phyloP scores from a whole-genome alignment of 2,329 filamentous ascomycete species.

The Xylariaceae sp. region DNA sequence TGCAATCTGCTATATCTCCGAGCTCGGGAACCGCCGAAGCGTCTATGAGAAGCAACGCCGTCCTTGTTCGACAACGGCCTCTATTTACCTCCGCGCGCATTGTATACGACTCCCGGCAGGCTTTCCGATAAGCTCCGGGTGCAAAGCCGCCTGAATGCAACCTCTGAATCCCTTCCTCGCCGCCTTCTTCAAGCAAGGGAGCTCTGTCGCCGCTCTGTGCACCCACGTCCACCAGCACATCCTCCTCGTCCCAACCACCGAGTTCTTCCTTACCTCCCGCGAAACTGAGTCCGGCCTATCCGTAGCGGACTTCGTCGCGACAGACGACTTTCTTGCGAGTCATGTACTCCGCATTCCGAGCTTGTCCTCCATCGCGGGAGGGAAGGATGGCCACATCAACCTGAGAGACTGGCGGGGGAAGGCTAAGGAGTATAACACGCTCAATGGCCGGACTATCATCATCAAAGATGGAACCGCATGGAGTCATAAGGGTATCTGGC shows the following conservation, averaged over 20 bases:
- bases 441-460: slow-evolving; percentile 88
- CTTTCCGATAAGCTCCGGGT: background rate
- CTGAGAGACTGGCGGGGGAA: slow-evolving; percentile 85
- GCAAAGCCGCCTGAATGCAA: slow-evolving; percentile 70
- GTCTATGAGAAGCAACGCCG: slow-evolving; percentile 5
- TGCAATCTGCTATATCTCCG: slow-evolving; percentile 1
- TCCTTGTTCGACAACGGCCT: background rate
- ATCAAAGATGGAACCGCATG: slow-evolving; percentile 91
- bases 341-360: slow-evolving; percentile 84
- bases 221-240: slow-evolving; percentile 86
- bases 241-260: slow-evolving; percentile 87
- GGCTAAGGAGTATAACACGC: slow-evolving; percentile 86
- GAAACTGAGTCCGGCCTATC: slow-evolving; percentile 77
- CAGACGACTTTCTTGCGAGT: slow-evolving; percentile 92
- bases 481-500: slow-evolving; percentile 79
- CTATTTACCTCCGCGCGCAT: slow-evolving; percentile 2
- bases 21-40: background rate
- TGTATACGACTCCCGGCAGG: background rate
- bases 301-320: slow-evolving; percentile 74
- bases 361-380: slow-evolving; percentile 44
- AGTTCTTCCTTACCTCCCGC: slow-evolving; percentile 80
- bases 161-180: slow-evolving; percentile 97
- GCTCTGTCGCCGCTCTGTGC: slow-evolving; percentile 86
- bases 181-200: slow-evolving; percentile 84
- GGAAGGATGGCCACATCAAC: slow-evolving; percentile 55